Evolutionary conservation across 208 protist genomes (phyloP).

Genomic region (Borovskyia barvae): DNA sequence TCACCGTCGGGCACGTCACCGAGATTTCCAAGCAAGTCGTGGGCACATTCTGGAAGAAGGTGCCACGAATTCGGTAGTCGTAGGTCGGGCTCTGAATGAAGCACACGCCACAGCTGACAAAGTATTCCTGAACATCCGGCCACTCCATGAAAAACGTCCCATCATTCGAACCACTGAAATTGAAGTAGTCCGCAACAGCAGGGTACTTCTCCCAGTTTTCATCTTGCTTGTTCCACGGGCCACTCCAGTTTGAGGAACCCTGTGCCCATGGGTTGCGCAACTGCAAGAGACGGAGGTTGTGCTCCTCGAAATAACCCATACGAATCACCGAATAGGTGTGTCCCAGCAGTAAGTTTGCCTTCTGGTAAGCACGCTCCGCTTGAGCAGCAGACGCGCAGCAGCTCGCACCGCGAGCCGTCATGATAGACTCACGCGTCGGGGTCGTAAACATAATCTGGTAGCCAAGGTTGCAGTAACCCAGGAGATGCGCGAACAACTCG

Average conservation of each 20-base stretch:
- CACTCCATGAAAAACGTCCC: conserved; percentile 80
- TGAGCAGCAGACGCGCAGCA: conserved; percentile 19
- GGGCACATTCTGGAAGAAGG: conserved; percentile 69
- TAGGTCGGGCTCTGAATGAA: conserved; percentile 68
- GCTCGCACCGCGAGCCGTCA: conserved; percentile 33
- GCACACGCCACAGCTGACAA: conserved; percentile 72
- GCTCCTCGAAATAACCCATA: conserved; percentile 49
- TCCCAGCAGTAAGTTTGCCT: conserved; percentile 44
- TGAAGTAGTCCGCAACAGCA: conserved; percentile 39
- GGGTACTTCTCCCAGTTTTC: conserved; percentile 61
- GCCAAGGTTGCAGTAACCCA: conserved; percentile 34
- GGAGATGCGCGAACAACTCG: conserved; percentile 56
- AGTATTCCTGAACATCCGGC: conserved; percentile 68
- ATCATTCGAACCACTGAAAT: conserved; percentile 39
- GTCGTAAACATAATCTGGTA: conserved; percentile 67
- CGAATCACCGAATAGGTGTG: conserved; percentile 70
- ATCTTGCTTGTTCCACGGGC: conserved; percentile 62
- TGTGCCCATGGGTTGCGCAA: conserved; percentile 70
- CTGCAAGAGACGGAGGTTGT: conserved; percentile 54
- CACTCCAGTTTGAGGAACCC: conserved; percentile 35
- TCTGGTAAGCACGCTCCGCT: conserved; percentile 54
- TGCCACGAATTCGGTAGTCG: conserved; percentile 79
- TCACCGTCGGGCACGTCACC: conserved; percentile 37
- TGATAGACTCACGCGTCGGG: conserved; percentile 55
- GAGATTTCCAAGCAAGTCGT: conserved; percentile 67